phyloP scores from a whole-genome alignment of 805 yeast species.

The Saccharomycopsis sp. region DNA sequence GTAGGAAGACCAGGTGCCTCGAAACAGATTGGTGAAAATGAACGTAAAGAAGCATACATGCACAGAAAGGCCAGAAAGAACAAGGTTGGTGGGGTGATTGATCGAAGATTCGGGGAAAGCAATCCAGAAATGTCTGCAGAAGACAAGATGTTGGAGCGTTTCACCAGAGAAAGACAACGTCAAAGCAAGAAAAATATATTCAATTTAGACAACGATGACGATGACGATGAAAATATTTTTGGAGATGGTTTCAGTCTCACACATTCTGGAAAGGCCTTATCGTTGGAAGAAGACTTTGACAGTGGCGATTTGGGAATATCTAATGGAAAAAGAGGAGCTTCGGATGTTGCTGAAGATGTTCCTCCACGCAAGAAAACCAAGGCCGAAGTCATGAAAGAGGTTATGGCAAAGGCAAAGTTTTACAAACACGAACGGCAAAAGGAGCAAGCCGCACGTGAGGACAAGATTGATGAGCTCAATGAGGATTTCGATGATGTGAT shows the following conservation, averaged over 20 bases:
- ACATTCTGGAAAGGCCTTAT: conserved; percentile 68
- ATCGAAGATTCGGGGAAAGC: conserved; percentile 89
- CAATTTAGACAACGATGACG: conserved; percentile 68
- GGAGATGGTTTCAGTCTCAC: conserved; percentile 48
- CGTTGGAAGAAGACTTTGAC: conserved; percentile 50
- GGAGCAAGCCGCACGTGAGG: conserved; percentile 52
- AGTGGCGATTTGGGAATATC: conserved; percentile 38
- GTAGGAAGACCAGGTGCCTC: conserved; percentile 66
- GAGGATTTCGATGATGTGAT: conserved; percentile 68
- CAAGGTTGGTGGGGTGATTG: conserved; percentile 71
- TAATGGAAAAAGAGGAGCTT: conserved; percentile 29
- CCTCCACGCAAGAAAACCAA: conserved; percentile 66
- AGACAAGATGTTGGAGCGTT: conserved; percentile 92
- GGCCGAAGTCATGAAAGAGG: conserved; percentile 80
- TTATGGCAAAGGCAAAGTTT: conserved; percentile 75
- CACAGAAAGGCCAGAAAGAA: conserved; percentile 56
- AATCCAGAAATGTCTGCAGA: conserved; percentile 68
- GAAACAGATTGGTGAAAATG: conserved; percentile 63
- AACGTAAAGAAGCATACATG: conserved; percentile 56
- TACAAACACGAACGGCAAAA: conserved; percentile 71
- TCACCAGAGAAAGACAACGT: conserved; percentile 77
- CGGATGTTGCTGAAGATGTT: conserved; percentile 28
- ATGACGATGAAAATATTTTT: conserved; percentile 35
- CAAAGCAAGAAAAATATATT: conserved; percentile 53
- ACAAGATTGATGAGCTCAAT: conserved; percentile 59